A percentile compares a stretch with the other conserved stretches of the same genome.
phyloP scores from a whole-genome alignment of 208 protist species.

The Leishmania guyanensis region DNA sequence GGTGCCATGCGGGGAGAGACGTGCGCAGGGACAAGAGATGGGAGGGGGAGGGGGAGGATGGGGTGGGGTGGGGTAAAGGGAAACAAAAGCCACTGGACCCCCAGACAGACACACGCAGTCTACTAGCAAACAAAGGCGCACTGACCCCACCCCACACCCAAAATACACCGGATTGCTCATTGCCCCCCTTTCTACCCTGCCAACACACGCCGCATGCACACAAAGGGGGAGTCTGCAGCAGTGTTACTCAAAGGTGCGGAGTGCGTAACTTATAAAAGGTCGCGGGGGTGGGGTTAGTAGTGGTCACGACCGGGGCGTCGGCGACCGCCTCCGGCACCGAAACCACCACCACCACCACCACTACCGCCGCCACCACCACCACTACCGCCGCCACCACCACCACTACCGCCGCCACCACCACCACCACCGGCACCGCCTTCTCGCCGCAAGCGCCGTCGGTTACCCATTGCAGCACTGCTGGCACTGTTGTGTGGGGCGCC shows the following conservation, averaged over 20 bases:
- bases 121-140: background rate
- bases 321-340: conserved; percentile 14
- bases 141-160: too few species aligned
- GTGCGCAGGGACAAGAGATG: background rate
- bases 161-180: background rate
- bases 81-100: background rate
- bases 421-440: conserved; percentile 14
- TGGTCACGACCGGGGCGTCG: conserved; percentile 32
- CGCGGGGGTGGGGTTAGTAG: background rate
- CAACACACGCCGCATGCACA: background rate
- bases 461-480: conserved; percentile 10
- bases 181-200: background rate
- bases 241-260: background rate
- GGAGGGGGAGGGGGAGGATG: background rate
- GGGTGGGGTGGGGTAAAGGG: background rate
- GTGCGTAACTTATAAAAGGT: background rate
- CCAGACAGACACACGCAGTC: too few species aligned
- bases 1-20: background rate
- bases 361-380: background rate
- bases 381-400: background rate
- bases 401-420: background rate
- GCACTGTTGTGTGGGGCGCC: conserved; percentile 13
- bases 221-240: background rate
- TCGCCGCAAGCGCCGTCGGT: conserved; percentile 24
- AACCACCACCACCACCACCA: background rate